Conservation (phyloP, 1,139 yeast species). For the Groenewaldozyma sp. region DNA sequence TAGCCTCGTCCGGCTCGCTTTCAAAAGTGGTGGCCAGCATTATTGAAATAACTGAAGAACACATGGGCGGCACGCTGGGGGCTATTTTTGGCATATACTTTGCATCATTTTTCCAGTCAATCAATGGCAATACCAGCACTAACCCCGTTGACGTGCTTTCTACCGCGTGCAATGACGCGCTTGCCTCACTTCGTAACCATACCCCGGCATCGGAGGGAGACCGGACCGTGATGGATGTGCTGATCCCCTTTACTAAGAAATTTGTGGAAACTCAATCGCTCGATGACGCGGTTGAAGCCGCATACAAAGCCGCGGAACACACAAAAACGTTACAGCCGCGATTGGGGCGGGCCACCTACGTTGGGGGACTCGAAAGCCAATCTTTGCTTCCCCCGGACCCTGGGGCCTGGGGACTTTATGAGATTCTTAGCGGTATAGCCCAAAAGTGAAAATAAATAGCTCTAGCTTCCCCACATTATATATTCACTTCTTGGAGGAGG, state of each 20-base stretch:
- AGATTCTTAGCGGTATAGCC: slow-evolving; percentile 24
- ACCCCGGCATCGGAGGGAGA: slow-evolving; percentile 44
- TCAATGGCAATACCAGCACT: slow-evolving; percentile 19
- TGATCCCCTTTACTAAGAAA: slow-evolving; percentile 38
- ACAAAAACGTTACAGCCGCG: slow-evolving; percentile 36
- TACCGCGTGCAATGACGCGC: slow-evolving; percentile 21
- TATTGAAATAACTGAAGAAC: slow-evolving; percentile 35
- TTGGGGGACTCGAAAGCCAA: slow-evolving; percentile 28
- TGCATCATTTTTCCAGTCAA: slow-evolving; percentile 32
- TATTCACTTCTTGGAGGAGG: no score
- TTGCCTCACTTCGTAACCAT: slow-evolving; percentile 34
- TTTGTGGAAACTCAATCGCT: slow-evolving; percentile 27
- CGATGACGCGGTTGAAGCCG: slow-evolving; percentile 29
- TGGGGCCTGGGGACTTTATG: slow-evolving; percentile 36
- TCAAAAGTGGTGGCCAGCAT: slow-evolving; percentile 22
- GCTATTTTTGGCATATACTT: slow-evolving; percentile 41
- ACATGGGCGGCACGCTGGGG: slow-evolving; percentile 50
- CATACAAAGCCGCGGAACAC: slow-evolving; percentile 35
- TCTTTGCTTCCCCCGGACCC: slow-evolving; percentile 41
- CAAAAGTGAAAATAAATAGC: neutral
- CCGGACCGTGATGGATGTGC: slow-evolving; percentile 46
- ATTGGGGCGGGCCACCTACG: slow-evolving; percentile 42
- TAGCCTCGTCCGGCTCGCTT: slow-evolving; percentile 22
- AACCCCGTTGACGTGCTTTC: slow-evolving; percentile 16
- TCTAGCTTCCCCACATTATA: neutral